phyloP scores from a whole-genome alignment of 495 filamentous ascomycete species.

The Lophium mytilinum region DNA sequence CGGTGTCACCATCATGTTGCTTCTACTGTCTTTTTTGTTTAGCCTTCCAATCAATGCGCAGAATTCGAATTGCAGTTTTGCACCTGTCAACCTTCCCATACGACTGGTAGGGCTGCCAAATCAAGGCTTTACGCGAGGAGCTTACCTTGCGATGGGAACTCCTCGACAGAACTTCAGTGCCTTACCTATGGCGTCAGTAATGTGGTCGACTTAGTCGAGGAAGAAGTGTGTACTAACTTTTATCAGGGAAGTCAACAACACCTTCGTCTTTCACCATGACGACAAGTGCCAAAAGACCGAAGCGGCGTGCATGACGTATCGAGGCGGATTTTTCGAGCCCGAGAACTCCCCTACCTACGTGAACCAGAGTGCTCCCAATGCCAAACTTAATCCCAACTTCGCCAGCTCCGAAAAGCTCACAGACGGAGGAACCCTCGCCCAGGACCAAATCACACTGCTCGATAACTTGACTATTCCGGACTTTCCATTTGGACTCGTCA shows the following conservation, averaged over 20 bases:
- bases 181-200: constrained; percentile 3
- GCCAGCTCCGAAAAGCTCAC: background rate
- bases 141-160: background rate
- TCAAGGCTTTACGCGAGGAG: constrained; percentile 1
- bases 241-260: constrained; percentile 5
- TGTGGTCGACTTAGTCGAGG: background rate
- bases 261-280: background rate
- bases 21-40: background rate
- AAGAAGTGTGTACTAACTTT: background rate
- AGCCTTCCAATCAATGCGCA: background rate
- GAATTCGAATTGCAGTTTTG: background rate
- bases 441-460: background rate
- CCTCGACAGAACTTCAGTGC: constrained; percentile 5
- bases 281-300: background rate
- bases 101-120: constrained; percentile 2
- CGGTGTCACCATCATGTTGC: background rate
- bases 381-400: background rate
- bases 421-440: background rate
- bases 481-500: background rate
- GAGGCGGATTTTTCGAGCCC: constrained; percentile 4
- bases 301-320: constrained; percentile 4
- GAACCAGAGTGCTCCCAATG: background rate
- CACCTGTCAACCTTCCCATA: constrained; percentile 3
- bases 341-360: background rate
- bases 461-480: background rate